Base-by-base conservation (phyloP, 1,284 basidiomycete genomes). In the Austropuccinia psidii region DNA sequence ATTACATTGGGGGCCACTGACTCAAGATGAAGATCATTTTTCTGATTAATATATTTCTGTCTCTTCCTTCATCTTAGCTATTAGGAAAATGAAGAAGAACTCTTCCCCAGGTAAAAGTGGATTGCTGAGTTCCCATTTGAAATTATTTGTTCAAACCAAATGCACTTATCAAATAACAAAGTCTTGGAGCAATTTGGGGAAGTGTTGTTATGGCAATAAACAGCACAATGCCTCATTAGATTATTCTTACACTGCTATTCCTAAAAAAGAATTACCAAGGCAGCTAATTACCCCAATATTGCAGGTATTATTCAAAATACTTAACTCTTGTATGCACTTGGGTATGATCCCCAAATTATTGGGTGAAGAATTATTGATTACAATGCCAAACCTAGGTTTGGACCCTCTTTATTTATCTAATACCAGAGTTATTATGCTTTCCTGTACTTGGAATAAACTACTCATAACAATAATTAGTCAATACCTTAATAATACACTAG, bases 111-210 rank as follows among this genome's bases (percentile, higher is more conserved):
- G 62, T 0, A 66, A 66, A 24, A 66, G 47, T 39, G 47, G 62
- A 11, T 45, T 66, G 4, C 33, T 66, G 21, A 49, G 47, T 4
- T 21, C 52, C 6, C 64, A 66, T 24, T n/a, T 66, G 0, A 49
- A 66, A 24, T 50, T 50, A 52, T 66, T 66, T 21, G n/a, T 66
- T 33, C 31, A 66, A 52, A 15, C 52, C 27, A 49, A 66, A 52
- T 52, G 62, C 24, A 45, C 49, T 17, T 37, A 50, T n/a, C 29
- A 66, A 24, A 27, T 66, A 1, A 50, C 31, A 27, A 31, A 66
- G 35, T 31, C 49, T 1, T 66, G 62, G 62, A 37, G 37, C 11
- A 31, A 31, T 24, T 31, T 5, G 0, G 31, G 31, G 13, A 17
- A 3, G 37, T 7, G 27, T 6, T 3, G 24, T 5, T 66, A 24